Base-by-base conservation (phyloP, 495 filamentous ascomycete species). In the Delitschia confertaspora region DNA sequence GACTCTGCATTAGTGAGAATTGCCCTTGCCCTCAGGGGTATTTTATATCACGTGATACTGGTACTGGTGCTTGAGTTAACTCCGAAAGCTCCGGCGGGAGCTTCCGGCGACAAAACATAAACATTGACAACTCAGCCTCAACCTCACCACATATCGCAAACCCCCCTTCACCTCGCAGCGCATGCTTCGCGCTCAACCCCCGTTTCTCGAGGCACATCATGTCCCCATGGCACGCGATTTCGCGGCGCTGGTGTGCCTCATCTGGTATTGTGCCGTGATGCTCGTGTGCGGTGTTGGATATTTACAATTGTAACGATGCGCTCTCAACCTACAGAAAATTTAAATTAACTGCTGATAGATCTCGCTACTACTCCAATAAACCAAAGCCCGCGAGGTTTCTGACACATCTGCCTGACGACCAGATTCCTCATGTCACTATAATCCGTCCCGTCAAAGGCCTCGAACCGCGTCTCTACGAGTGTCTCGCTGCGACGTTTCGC, bases 401-500 rank as follows among this genome's bases (percentile, higher is more conserved):
- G n/a, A 27, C 29, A 18, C 20, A 33, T 33, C 33, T 53, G 9
- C 42, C 33, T 19, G 43, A 44, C 11, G 35, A 45, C 1, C 39
- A 49, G 1, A 24, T 49, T 10, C 87, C 87, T n/a, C 84, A 88
- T 65, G 71, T 98, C 55, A 95, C 88, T 22, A 75, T 93, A 44
- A 86, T 99, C 47, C 84, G 93, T 3, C 93, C 93, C 0, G 78
- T 93, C 42, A 95, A 95, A 65, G 93, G 89, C 44, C 74, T 93
- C 31, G 93, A 99, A 56, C 80, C 84, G 1, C 73, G 81, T 54
- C 78, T 96, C 19, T 94, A 93, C 66, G 83, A 91, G 51, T 95
- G 91, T 47, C 80, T 99, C 26, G 80, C 85, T n/a, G 81, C 89
- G 11, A 86, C 83, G 14, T 93, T 95, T 65, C 76, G 70, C 18